Evolutionary conservation across 306 rosid genomes (phyloP).

Genomic region (Leucaena leucocephala): DNA sequence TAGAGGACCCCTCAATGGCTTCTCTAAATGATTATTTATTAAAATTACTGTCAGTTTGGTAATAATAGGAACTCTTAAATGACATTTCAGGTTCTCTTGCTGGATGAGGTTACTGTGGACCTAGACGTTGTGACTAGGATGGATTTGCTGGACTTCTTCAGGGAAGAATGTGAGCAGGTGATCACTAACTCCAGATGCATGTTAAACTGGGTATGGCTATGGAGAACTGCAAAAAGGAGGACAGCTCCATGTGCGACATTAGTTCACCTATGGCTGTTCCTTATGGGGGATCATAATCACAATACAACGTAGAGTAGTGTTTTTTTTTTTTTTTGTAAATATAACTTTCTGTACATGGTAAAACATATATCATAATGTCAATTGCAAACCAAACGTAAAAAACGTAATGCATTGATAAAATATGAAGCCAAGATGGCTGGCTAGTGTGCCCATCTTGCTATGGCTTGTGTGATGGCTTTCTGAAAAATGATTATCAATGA

Average conservation of each 20-base stretch:
- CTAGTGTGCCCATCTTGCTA: conserved; percentile 29
- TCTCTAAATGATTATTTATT: background rate
- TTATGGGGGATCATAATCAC: background rate
- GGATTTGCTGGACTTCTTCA: conserved; percentile 85
- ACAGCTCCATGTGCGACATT: conserved; percentile 13
- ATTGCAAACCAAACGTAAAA: conserved; percentile 1
- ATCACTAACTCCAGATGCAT: conserved; percentile 37
- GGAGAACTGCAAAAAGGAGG: conserved; percentile 13
- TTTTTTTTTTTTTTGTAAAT: conserved; percentile 3
- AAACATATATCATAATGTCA: conserved; percentile 5
- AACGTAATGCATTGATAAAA: conserved; percentile 13
- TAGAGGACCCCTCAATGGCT: no score
- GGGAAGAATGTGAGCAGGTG: conserved; percentile 98
- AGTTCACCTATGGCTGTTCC: conserved; percentile 20
- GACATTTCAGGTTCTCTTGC: conserved; percentile 78
- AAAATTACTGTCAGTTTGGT: background rate
- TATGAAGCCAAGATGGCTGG: conserved; percentile 12
- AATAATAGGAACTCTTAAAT: conserved; percentile 28
- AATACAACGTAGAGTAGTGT: conserved; percentile 1
- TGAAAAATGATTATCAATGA: conserved; percentile 3
- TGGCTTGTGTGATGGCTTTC: conserved; percentile 31
- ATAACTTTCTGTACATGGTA: background rate
- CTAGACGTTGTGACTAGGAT: conserved; percentile 93
- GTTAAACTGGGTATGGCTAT: conserved; percentile 12
- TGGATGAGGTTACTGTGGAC: conserved; percentile 96